Evolutionary conservation across 495 filamentous ascomycete species (phyloP).

Genomic region (Penicillium ucsense): DNA sequence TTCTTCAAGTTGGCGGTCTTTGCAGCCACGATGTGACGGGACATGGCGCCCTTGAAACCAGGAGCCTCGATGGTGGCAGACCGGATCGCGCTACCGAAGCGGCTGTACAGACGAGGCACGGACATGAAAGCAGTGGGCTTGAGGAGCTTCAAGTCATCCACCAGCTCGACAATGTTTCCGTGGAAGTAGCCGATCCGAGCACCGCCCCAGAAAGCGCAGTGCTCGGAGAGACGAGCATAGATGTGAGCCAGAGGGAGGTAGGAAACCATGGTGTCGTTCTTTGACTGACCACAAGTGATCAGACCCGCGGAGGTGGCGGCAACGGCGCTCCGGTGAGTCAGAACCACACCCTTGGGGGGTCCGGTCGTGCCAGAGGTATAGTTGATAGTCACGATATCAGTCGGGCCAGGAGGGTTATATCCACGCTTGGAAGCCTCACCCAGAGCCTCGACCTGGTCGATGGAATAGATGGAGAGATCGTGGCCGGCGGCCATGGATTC

Average conservation of each 20-base stretch:
- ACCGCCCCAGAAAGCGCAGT: constrained; percentile 62
- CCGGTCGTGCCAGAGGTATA: constrained; percentile 97
- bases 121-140: constrained; percentile 77
- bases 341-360: constrained; percentile 82
- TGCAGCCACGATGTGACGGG: constrained; percentile 63
- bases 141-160: constrained; percentile 86
- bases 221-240: constrained; percentile 76
- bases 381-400: constrained; percentile 87
- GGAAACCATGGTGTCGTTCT: constrained; percentile 58
- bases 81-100: constrained; percentile 75
- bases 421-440: constrained; percentile 58
- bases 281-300: constrained; percentile 35
- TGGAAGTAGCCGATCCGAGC: constrained; percentile 87
- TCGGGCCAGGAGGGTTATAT: constrained; percentile 55
- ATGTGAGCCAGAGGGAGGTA: constrained; percentile 96
- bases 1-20: constrained; percentile 74
- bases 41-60: constrained; percentile 75
- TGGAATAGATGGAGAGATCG: constrained; percentile 67
- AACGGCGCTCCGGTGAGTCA: constrained; percentile 75
- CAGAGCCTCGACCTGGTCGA: constrained; percentile 68
- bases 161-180: constrained; percentile 74
- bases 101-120: constrained; percentile 86
- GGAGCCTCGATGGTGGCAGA: constrained; percentile 65
- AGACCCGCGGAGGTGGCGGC: constrained; percentile 56
- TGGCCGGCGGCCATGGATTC: constrained; percentile 59